phyloP scores from a whole-genome alignment of 345 rosid genomes.

The Eucalyptus erythrocorys region DNA sequence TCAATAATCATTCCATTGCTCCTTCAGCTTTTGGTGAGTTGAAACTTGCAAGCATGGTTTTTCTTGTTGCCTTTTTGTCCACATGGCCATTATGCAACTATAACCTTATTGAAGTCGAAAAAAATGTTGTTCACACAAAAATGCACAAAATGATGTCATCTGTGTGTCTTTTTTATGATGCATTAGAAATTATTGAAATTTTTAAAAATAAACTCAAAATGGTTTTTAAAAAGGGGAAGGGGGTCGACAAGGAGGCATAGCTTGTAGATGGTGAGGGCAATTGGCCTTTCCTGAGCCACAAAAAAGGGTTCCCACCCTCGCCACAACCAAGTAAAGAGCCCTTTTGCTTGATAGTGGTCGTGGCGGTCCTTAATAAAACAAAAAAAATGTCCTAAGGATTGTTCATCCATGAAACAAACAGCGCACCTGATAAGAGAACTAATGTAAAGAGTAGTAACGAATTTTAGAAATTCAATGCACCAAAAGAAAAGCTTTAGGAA shows the following conservation, averaged over 20 bases:
- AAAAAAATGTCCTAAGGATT: too few relatives aligned
- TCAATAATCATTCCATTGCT: neutral
- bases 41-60: too few relatives aligned
- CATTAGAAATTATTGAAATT: neutral
- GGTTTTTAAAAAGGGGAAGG: neutral
- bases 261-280: neutral
- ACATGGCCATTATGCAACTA: neutral
- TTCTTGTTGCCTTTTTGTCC: too few relatives aligned
- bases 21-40: too few relatives aligned
- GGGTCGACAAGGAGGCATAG: neutral
- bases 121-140: neutral
- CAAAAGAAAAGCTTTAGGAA: neutral
- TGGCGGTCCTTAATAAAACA: too few relatives aligned
- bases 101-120: neutral
- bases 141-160: neutral
- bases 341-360: too few relatives aligned
- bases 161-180: neutral
- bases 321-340: too few relatives aligned
- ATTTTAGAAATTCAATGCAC: neutral
- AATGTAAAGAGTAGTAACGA: accelerated
- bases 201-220: neutral
- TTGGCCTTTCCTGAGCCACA: neutral
- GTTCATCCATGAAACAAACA: too few relatives aligned
- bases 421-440: too few relatives aligned
- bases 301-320: neutral